Percentiles rank a stretch among this genome's conserved stretches.
phyloP scores from a whole-genome alignment of 129 eudicot species.

The Tagetes erecta region DNA sequence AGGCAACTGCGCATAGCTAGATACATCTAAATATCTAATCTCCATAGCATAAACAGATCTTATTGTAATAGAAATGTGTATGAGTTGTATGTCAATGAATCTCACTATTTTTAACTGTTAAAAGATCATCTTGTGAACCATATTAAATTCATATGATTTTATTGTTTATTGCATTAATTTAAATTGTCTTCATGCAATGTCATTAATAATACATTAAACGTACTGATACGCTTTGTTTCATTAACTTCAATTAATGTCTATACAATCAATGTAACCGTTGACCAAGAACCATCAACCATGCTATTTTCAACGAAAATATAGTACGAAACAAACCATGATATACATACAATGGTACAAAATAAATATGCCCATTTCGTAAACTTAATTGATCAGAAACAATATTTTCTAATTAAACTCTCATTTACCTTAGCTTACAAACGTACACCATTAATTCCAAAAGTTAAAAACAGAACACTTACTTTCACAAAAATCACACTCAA shows the following conservation, averaged over 20 bases:
- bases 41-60: too few species aligned
- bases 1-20: too few species aligned
- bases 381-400: neutral
- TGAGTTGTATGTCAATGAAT: too few species aligned
- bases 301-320: neutral
- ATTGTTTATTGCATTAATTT: too few species aligned
- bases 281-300: neutral
- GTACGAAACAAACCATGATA: neutral
- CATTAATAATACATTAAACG: too few species aligned
- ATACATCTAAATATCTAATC: too few species aligned
- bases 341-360: constrained; percentile 7
- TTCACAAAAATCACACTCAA: neutral
- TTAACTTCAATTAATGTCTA: neutral
- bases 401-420: constrained; percentile 11
- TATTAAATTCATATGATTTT: too few species aligned
- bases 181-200: too few species aligned
- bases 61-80: too few species aligned
- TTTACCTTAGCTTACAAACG: constrained; percentile 14
- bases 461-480: neutral
- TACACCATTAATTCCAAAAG: constrained; percentile 7
- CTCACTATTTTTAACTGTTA: too few species aligned
- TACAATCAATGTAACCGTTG: neutral
- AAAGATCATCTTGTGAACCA: too few species aligned
- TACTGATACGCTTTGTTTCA: neutral
- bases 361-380: neutral